A percentile compares a stretch with the other conserved stretches of the same genome.
phyloP scores from a whole-genome alignment of 2,329 filamentous ascomycete genomes.

The Venturia pyrina region DNA sequence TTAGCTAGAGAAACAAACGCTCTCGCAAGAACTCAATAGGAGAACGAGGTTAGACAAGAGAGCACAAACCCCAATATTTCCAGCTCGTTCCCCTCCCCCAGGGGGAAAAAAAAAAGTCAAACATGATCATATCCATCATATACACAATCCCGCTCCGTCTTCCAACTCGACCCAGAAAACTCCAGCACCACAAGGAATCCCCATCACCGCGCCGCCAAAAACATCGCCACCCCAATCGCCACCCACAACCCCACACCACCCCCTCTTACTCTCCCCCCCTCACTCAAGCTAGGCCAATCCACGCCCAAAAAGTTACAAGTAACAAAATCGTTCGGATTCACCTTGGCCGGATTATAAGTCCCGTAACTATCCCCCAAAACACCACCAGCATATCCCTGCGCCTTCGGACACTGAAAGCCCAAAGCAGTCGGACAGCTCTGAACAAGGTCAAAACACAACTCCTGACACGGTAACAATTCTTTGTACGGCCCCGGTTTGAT shows the following conservation, averaged over 20 bases:
- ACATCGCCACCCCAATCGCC: not conserved
- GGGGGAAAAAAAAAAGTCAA: no score
- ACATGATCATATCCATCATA: no score
- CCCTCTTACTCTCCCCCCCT: not conserved
- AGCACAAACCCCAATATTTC: no score
- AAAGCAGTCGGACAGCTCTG: slow-evolving; percentile 72
- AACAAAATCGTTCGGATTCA: not conserved
- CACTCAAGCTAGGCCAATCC: slow-evolving; percentile 12
- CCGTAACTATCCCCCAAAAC: slow-evolving; percentile 7
- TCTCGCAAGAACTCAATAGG: no score
- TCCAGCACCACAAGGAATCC: not conserved
- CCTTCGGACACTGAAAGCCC: slow-evolving; percentile 61
- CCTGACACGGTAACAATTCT: slow-evolving; percentile 79
- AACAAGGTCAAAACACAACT: slow-evolving; percentile 79
- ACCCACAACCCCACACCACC: not conserved
- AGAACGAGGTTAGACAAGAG: no score
- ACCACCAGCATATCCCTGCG: not conserved
- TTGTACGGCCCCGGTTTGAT: slow-evolving; percentile 85
- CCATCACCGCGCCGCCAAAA: not conserved
- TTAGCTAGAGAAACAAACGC: no score
- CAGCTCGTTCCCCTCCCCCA: no score
- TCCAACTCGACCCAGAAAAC: no score
- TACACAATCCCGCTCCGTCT: no score
- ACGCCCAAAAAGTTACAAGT: slow-evolving; percentile 11
- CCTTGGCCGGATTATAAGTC: not conserved